phyloP scores from a whole-genome alignment of 2,329 filamentous ascomycete genomes.

The Fusarium tanahbumbuense region DNA sequence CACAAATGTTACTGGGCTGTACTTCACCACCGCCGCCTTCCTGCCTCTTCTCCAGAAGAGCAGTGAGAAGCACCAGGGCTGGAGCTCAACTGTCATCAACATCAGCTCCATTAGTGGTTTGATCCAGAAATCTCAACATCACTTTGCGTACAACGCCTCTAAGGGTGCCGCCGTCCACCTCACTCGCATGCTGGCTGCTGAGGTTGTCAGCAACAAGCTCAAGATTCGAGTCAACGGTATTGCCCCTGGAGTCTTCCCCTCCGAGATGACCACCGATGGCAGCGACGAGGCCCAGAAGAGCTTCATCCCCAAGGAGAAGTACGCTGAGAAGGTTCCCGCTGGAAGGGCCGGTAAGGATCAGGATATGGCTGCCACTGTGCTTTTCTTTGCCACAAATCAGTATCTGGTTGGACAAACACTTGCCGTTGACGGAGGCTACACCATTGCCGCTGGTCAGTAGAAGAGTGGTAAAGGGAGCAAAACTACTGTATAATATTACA shows the following conservation, averaged over 20 bases:
- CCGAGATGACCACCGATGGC: slow-evolving; percentile 74
- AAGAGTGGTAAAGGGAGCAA: neutral
- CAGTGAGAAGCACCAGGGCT: slow-evolving; percentile 56
- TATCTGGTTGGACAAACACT: slow-evolving; percentile 59
- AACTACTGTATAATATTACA: slow-evolving; percentile 6
- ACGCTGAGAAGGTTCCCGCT: slow-evolving; percentile 71
- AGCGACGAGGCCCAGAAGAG: slow-evolving; percentile 67
- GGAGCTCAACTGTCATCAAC: slow-evolving; percentile 73
- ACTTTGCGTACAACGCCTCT: slow-evolving; percentile 72
- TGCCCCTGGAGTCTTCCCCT: slow-evolving; percentile 76
- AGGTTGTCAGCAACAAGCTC: slow-evolving; percentile 68
- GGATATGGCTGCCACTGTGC: slow-evolving; percentile 75
- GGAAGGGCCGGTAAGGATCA: slow-evolving; percentile 75
- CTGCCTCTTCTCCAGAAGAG: slow-evolving; percentile 69
- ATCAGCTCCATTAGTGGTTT: slow-evolving; percentile 76
- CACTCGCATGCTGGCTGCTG: slow-evolving; percentile 71
- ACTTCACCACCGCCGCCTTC: slow-evolving; percentile 72
- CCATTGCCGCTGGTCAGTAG: slow-evolving; percentile 50
- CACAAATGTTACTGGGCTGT: slow-evolving; percentile 79
- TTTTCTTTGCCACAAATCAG: slow-evolving; percentile 63
- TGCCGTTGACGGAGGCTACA: slow-evolving; percentile 60
- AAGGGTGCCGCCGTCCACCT: slow-evolving; percentile 75
- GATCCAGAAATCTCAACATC: slow-evolving; percentile 71
- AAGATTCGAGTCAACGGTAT: slow-evolving; percentile 78
- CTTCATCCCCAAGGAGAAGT: slow-evolving; percentile 66